Percentiles rank a stretch among this genome's conserved stretches.
phyloP scores from a whole-genome alignment of 495 filamentous ascomycete species.

The Penicillium turbatum region DNA sequence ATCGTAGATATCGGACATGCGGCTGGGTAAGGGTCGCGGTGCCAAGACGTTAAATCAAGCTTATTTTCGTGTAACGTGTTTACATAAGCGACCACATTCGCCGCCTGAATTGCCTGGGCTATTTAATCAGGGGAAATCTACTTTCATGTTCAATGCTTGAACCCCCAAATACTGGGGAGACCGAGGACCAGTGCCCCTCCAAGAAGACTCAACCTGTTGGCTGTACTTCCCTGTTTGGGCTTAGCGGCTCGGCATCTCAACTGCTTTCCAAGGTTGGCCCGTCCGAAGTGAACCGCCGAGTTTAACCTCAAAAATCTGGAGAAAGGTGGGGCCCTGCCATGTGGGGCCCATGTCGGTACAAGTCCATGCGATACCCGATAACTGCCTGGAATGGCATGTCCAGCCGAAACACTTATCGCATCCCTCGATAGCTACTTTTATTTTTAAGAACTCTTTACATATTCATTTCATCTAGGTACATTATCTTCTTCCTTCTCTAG shows the following conservation, averaged over 20 bases:
- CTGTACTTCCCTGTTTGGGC: constrained; percentile 22
- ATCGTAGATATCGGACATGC: neutral
- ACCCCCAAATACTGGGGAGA: neutral
- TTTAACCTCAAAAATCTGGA: constrained; percentile 11
- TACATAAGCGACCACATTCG: neutral
- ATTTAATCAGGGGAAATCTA: no score
- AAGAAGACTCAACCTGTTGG: neutral
- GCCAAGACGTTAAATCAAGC: constrained; percentile 11
- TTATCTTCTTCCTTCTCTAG: neutral
- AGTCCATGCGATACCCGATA: neutral
- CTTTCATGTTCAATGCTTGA: no score
- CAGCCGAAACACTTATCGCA: constrained; percentile 17
- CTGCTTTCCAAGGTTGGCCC: neutral
- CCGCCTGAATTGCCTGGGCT: no score
- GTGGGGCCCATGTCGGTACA: neutral
- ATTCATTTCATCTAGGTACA: neutral
- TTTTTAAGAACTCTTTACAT: neutral
- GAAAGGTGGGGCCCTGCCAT: constrained; percentile 8
- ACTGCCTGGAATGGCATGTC: constrained; percentile 15
- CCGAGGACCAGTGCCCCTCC: neutral
- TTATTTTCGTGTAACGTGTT: constrained; percentile 8
- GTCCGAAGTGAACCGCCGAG: neutral
- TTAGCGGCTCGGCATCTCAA: constrained; percentile 4
- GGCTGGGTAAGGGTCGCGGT: neutral
- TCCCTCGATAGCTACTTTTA: neutral